A percentile compares a stretch with the other conserved stretches of the same genome.
phyloP scores from a whole-genome alignment of 23 red algal genomes.

The Gracilaria caudata region DNA sequence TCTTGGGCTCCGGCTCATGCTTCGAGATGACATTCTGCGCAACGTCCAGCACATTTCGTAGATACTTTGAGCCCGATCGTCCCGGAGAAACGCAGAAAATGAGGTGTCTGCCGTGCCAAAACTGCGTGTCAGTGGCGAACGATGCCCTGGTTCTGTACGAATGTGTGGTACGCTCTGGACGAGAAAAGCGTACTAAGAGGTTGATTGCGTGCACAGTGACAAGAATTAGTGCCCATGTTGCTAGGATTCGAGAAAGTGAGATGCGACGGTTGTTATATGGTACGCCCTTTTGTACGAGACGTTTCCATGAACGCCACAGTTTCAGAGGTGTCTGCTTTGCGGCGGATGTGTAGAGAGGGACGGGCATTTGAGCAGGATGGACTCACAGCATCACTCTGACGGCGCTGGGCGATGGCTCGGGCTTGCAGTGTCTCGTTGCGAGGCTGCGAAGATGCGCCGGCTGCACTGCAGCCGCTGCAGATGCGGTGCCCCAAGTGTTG shows the following conservation, averaged over 20 bases:
- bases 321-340: neutral
- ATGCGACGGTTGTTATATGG: conserved; percentile 26
- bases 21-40: conserved; percentile 29
- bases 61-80: conserved; percentile 60
- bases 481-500: no score
- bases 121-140: conserved; percentile 14
- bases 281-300: conserved; percentile 4
- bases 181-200: neutral
- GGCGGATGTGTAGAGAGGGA: neutral
- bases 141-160: conserved; percentile 19
- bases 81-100: conserved; percentile 75
- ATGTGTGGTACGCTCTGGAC: neutral
- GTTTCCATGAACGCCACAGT: neutral
- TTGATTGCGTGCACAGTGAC: neutral
- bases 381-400: no score
- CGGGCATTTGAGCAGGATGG: neutral
- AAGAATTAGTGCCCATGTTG: neutral
- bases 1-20: conserved; percentile 67
- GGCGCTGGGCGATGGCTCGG: no score
- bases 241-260: neutral
- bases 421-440: no score
- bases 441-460: no score
- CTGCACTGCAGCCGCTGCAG: no score
- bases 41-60: conserved; percentile 48
- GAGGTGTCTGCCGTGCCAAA: conserved; percentile 50